Evolutionary conservation across 805 yeast genomes (phyloP), one percentile per base, ranked within the genome.

Genomic region (Starmerella sirachaensis): DNA sequence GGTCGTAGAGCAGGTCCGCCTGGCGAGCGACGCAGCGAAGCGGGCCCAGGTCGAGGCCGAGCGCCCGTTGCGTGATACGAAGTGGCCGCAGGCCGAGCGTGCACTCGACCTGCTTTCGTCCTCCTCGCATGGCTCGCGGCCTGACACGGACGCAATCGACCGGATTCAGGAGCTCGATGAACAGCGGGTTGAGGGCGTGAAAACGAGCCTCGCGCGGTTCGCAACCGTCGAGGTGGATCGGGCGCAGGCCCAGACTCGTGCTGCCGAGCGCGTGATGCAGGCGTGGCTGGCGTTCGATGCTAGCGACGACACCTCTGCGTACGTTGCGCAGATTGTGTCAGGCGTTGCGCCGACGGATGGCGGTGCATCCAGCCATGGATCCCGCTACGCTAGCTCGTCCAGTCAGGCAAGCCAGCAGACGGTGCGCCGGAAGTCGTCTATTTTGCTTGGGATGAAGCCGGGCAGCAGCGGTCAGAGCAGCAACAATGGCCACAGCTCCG

Each of bases 221-320:
- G 72, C 75, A 55, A 72, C 83, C 12, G 69, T 74, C 29, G 62
- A 68, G 40, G 66, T 69, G 31, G 84, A 78, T 52, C 62, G 64
- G 32, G 52, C 74, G 21, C 66, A 65, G 45, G 56, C 56, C 24
- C 60, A 64, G 26, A 63, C 68, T 11, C 57, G 59, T 26, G 60
- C 65, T 18, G 71, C 74, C 53, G 94, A 85, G 59, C 60, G 60
- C 31, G 73, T 81, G 6, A 64, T 80, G 54, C 76, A 76, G 45
- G 72, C 73, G 45, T 65, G 79, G 35, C 65, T 85, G 52, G 70
- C 70, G 30, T 76, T 76, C 46, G 72, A 68, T 39, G 78, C 83
- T 8, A 61, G 63, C 36, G 70, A 64, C 42, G 85, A 79, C 53
- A 68, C 78, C 40, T 53, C 62, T 17, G 62, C 78, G 38, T 78